Conservation (phyloP, 2,329 filamentous ascomycete genomes). For the Chalaropsis ovoidea region DNA sequence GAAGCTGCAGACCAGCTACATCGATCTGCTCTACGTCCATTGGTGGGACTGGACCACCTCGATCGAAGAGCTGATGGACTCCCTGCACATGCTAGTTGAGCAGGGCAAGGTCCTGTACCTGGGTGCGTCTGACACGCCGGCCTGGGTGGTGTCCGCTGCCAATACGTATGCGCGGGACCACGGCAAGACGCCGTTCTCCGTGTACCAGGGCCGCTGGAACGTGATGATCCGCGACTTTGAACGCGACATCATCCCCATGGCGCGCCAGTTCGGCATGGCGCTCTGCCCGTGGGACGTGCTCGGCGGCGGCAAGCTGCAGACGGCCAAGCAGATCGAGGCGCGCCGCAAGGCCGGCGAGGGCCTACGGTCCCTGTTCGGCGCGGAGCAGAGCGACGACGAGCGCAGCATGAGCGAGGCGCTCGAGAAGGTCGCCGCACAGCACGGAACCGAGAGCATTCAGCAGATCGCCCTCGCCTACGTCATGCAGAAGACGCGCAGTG, state of each 20-base stretch:
- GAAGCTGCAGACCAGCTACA: conserved; percentile 39
- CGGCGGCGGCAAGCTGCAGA: conserved; percentile 43
- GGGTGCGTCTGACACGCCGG: conserved; percentile 35
- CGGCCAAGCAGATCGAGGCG: conserved; percentile 32
- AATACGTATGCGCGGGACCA: conserved; percentile 34
- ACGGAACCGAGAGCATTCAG: conserved; percentile 47
- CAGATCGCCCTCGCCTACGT: conserved; percentile 48
- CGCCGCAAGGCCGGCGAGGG: conserved; percentile 34
- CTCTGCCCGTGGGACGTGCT: conserved; percentile 51
- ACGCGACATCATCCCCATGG: conserved; percentile 38
- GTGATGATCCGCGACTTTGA: conserved; percentile 33
- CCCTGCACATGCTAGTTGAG: conserved; percentile 36
- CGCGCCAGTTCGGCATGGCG: conserved; percentile 40
- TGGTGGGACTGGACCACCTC: conserved; percentile 38
- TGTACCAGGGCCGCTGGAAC: conserved; percentile 37
- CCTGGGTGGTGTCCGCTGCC: conserved; percentile 35
- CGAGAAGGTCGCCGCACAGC: conserved; percentile 47
- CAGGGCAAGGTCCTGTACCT: conserved; percentile 38
- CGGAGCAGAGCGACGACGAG: conserved; percentile 40
- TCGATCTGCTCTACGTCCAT: conserved; percentile 40
- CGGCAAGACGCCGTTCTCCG: conserved; percentile 33
- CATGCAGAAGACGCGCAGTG: conserved; percentile 41
- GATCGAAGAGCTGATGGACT: conserved; percentile 37
- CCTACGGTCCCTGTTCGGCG: conserved; percentile 29
- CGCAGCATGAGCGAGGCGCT: conserved; percentile 46